Evolutionary conservation across 805 yeast genomes (phyloP), one percentile per base, ranked within the genome.

Genomic region (Wickerhamiella galacta): DNA sequence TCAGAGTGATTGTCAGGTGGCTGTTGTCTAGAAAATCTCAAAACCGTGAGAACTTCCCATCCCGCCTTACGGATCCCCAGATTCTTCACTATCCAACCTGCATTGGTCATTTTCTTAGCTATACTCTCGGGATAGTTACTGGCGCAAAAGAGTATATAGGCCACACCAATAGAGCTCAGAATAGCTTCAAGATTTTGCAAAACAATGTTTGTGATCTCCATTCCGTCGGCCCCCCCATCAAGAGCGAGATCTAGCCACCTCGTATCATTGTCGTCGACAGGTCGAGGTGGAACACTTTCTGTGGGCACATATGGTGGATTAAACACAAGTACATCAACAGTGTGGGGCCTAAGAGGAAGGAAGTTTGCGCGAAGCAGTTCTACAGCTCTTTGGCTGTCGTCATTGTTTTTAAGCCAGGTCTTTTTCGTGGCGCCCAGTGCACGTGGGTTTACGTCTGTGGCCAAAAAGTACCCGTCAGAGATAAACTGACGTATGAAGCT

Each of bases 241-340:
- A 90, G 63, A 0, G 98, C 98, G 35, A 87, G 55, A 49, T 87
- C 95, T 1, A 90, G 60, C 95, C 95, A 83, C 11, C 61, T 59
- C 20, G 64, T 62, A 14, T 68, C 72, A 7, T 63, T 67, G 3
- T 60, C 62, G 0, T 42, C 44, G 1, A 37, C 38, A 0, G 90
- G 90, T 1, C 67, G 43, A 0, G 41, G 47, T 0, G 96, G 95
- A 0, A 81, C 77, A 0, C 33, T 28, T 37, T 73, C 83, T 1
- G 87, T 80, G 0, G 98, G 98, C 1, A 90, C 98, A 49, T 90
- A 90, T 0, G 98, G 98, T 0, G 98, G 98, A 48, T 90, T 90
- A 56, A 90, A 90, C 1, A 90, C 61, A 16, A 90, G 57, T 1
- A 87, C 36, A 46, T 90, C 96, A 2, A 83, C 63, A 4, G 56